Percentiles rank a stretch among this genome's conserved stretches.
These are phyloP conservation scores for Trichoderma atrobrunneum DNA, from an alignment of 2,329 filamentous ascomycete genomes.

Conservation along the genomic window DNA sequence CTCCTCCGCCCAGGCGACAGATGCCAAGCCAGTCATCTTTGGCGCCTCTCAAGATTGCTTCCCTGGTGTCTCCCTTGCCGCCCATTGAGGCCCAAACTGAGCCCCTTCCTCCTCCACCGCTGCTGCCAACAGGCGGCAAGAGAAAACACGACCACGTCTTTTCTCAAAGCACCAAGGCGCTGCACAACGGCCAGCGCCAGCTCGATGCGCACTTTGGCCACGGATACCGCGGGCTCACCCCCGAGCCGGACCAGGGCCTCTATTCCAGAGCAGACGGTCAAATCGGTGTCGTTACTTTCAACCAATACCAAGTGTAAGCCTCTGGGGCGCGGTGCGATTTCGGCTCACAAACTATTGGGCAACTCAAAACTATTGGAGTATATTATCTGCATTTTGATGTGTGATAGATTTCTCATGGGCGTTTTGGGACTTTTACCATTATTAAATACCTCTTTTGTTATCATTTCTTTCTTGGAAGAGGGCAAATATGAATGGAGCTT, in stretches of 20 bases:
- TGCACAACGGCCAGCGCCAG: constrained; percentile 40
- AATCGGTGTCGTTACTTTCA: constrained; percentile 32
- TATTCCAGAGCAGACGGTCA: constrained; percentile 38
- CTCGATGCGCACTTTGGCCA: constrained; percentile 32
- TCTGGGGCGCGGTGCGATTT: not conserved
- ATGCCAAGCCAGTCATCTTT: constrained; percentile 27
- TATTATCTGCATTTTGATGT: constrained; percentile 8
- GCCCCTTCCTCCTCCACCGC: constrained; percentile 28
- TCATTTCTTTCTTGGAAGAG: not conserved
- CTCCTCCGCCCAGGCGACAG: constrained; percentile 22
- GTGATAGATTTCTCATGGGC: constrained; percentile 15
- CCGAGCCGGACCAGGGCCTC: constrained; percentile 32
- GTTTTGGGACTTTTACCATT: constrained; percentile 2
- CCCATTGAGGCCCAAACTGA: constrained; percentile 37
- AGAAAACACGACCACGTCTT: constrained; percentile 39
- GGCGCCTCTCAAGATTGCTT: constrained; percentile 38
- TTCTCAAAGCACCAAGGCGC: constrained; percentile 30
- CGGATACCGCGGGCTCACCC: constrained; percentile 25
- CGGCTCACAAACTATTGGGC: not conserved
- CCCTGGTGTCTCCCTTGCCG: constrained; percentile 35
- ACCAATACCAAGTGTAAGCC: constrained; percentile 26
- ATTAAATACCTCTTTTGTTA: constrained; percentile 9
- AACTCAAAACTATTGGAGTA: constrained; percentile 1
- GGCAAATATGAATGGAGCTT: constrained; percentile 10
- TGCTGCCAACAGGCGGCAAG: constrained; percentile 34